Base-by-base conservation (phyloP, 202 grass and related monocot species). In the Elaeis oleifera region DNA sequence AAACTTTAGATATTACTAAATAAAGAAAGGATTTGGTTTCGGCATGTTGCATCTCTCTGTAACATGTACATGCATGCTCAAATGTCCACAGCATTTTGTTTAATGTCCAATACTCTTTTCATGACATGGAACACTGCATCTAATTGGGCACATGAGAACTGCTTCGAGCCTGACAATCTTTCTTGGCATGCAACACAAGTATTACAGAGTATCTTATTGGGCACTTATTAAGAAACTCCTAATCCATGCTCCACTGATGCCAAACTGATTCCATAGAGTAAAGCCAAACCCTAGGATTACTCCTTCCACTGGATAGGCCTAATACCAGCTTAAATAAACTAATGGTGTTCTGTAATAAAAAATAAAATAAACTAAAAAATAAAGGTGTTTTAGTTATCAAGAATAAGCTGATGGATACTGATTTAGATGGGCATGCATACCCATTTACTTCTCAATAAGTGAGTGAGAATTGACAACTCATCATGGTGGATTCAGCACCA, bases 351-450 rank as follows among this genome's bases (percentile, higher is more conserved):
- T 13, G 9, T 39, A 39, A 39, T 39, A 39, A 39, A 0, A 39
- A 44, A 44, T 13, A 13, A 14, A 44, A 13, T 44, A 44, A 44
- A 44, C 6, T 44, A 13, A 11, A 44, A 20, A 44, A 13, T 44
- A 13, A 44, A 44, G 9, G 17, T 20, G 23, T 24, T 60, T 32
- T 7, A 36, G 8, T 36, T 60, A 6, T 27, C 29, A 27, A 31
- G 58, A 39, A 60, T 20, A 39, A 60, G 25, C 17, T 16, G 54
- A 31, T 6, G 39, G 24, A 60, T 36, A 27, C 27, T 31, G 58
- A 60, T 60, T 60, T 31, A 36, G 58, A 60, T 60, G 24, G 58
- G 27, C 25, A 32, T 31, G n/a, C 24, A 60, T 60, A 18, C 27
- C 27, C 15, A 29, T 13, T 13, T 44, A 44, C 36, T 44, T 11